phyloP scores from a whole-genome alignment of 331 rosid genomes.

The Malus hybrid region DNA sequence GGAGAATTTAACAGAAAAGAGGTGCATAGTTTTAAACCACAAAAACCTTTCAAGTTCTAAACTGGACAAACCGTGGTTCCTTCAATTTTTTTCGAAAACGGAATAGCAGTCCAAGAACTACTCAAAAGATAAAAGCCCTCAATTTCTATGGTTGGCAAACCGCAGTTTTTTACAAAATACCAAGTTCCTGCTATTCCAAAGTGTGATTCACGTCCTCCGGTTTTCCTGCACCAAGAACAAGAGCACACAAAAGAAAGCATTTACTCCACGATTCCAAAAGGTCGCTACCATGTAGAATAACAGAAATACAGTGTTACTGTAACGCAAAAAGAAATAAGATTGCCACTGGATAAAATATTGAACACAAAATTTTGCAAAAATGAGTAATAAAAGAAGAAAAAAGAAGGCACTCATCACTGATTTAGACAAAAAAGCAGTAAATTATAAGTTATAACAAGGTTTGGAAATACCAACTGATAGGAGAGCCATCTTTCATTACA shows the following conservation, averaged over 20 bases:
- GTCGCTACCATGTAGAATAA: background rate
- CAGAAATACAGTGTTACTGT: background rate
- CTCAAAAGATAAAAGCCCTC: too few relatives aligned
- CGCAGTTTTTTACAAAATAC: too few relatives aligned
- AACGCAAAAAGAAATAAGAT: background rate
- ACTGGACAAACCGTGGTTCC: too few relatives aligned
- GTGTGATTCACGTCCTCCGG: background rate
- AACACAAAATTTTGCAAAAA: too few relatives aligned
- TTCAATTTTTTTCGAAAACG: too few relatives aligned
- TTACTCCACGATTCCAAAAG: background rate
- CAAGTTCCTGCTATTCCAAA: background rate
- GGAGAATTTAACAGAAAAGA: too few relatives aligned
- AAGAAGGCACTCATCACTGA: too few relatives aligned
- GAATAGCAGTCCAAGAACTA: too few relatives aligned
- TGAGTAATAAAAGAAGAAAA: background rate
- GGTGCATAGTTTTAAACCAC: too few relatives aligned
- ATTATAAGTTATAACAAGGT: background rate
- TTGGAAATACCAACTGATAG: background rate
- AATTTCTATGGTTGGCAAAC: too few relatives aligned
- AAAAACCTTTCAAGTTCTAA: too few relatives aligned
- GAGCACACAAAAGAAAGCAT: background rate
- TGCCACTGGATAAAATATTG: background rate
- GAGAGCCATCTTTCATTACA: background rate
- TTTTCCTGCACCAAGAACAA: background rate
- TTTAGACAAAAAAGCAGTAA: background rate